Evolutionary conservation across 352 stramenopile species (phyloP).

Genomic region (Phytophthora palmivora): DNA sequence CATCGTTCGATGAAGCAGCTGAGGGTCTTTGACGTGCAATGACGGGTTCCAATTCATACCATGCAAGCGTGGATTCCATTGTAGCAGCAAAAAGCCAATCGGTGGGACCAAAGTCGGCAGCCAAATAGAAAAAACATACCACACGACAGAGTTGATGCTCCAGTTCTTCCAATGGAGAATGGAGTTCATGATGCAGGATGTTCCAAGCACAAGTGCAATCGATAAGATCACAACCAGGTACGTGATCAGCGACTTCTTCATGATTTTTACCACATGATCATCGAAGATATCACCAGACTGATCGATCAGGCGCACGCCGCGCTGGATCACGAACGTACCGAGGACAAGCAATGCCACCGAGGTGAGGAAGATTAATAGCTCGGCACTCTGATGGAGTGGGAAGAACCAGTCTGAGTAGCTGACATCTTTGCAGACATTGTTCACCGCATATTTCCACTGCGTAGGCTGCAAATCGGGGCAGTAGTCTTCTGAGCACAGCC

Average conservation of each 20-base stretch:
- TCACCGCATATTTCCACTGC: constrained; percentile 79
- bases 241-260: constrained; percentile 82
- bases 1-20: constrained; percentile 40
- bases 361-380: constrained; percentile 70
- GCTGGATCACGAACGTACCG: constrained; percentile 72
- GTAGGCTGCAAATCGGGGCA: constrained; percentile 81
- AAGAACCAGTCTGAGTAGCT: constrained; percentile 73
- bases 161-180: constrained; percentile 70
- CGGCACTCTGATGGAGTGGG: constrained; percentile 49
- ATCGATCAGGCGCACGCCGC: constrained; percentile 72
- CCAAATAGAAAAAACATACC: constrained; percentile 86
- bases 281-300: constrained; percentile 80
- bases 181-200: constrained; percentile 67
- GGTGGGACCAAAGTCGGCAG: constrained; percentile 77
- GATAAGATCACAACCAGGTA: constrained; percentile 80
- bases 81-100: constrained; percentile 80
- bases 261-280: constrained; percentile 73
- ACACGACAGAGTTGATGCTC: constrained; percentile 76
- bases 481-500: constrained; percentile 76
- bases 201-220: constrained; percentile 71
- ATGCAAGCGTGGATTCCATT: constrained; percentile 85
- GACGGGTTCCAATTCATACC: constrained; percentile 76
- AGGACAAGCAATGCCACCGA: constrained; percentile 71
- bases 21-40: constrained; percentile 55
- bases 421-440: constrained; percentile 74